Evolutionary conservation across 495 filamentous ascomycete genomes (phyloP).

Genomic region (Penicillium odoratum): DNA sequence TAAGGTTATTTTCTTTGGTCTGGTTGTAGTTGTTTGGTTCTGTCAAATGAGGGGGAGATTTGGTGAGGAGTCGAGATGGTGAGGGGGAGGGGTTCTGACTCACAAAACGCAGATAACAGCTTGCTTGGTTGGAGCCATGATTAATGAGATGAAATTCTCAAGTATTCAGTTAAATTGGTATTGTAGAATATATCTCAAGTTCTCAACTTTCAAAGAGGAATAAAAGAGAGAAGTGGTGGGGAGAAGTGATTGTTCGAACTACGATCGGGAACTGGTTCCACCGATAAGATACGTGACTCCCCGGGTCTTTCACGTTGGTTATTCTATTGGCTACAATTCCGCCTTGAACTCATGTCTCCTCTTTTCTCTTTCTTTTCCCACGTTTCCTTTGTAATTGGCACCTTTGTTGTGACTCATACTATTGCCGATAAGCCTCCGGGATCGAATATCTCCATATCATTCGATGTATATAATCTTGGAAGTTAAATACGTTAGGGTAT

Average conservation of each 20-base stretch:
- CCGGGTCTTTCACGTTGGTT: slow-evolving; percentile 7
- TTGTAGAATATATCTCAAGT: background rate
- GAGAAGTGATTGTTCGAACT: slow-evolving; percentile 1
- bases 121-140: slow-evolving; percentile 45
- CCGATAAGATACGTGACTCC: slow-evolving; percentile 18
- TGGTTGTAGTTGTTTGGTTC: background rate
- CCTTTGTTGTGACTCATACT: no score
- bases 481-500: no score
- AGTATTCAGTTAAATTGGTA: background rate
- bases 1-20: background rate
- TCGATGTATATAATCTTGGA: no score
- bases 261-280: slow-evolving; percentile 7
- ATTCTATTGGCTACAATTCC: slow-evolving; percentile 4
- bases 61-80: background rate
- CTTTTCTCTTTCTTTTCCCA: background rate
- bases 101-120: slow-evolving; percentile 82
- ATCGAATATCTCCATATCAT: no score
- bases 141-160: background rate
- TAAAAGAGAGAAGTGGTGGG: background rate
- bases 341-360: background rate
- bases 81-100: slow-evolving; percentile 32
- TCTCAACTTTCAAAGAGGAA: background rate
- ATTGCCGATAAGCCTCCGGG: no score
- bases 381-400: background rate
- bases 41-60: slow-evolving; percentile 1